Evolutionary conservation across 805 yeast species (phyloP).

Genomic region (Yarrowia osloensis): DNA sequence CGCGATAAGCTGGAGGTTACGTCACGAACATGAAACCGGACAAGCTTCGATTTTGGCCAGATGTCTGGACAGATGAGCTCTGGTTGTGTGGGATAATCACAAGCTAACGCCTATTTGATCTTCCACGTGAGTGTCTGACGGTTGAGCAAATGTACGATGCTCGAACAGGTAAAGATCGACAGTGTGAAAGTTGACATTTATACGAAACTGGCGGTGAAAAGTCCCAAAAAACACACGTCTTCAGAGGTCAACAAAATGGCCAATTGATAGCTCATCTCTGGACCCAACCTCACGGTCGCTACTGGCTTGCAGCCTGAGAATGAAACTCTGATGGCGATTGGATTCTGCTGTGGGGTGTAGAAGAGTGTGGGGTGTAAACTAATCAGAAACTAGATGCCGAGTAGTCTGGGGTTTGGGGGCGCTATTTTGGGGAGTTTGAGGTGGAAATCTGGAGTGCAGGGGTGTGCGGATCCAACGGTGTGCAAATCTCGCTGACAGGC

Average conservation of each 20-base stretch:
- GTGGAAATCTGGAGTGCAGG: background rate
- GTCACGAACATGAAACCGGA: background rate
- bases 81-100: background rate
- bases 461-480: background rate
- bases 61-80: too few species aligned
- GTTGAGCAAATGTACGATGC: background rate
- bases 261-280: background rate
- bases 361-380: conserved; percentile 25
- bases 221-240: too few species aligned
- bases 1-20: background rate
- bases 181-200: too few species aligned
- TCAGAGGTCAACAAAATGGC: too few species aligned
- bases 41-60: background rate
- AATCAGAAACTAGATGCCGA: conserved; percentile 8
- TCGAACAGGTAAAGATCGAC: background rate
- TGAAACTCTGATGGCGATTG: conserved; percentile 23
- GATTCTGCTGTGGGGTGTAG: conserved; percentile 8
- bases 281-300: background rate
- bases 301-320: conserved; percentile 10
- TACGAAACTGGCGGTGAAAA: too few species aligned
- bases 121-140: background rate
- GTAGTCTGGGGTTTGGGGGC: background rate
- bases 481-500: background rate
- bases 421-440: background rate
- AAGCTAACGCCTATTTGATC: conserved; percentile 17